Evolutionary conservation across 75 land plant species (phyloP).

Genomic region (Larix kaempferi): DNA sequence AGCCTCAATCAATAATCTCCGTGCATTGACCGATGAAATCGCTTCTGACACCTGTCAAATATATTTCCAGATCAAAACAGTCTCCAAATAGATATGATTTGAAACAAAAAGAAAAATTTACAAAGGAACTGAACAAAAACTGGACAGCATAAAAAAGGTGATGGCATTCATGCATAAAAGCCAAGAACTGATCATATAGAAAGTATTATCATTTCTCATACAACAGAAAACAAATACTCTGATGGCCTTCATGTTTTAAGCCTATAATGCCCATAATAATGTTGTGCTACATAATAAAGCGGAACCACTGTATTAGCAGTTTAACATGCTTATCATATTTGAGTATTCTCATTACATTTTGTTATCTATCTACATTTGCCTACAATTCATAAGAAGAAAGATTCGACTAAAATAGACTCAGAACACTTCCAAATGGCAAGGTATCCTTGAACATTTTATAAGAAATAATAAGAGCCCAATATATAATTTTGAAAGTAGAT

Average conservation of each 20-base stretch:
- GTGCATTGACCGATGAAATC: slow-evolving; percentile 43
- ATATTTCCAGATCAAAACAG: slow-evolving; percentile 7
- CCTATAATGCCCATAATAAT: not conserved
- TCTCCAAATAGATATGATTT: not conserved
- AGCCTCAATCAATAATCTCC: slow-evolving; percentile 82
- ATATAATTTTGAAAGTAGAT: too few relatives aligned
- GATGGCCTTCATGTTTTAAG: not conserved
- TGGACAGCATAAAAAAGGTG: not conserved
- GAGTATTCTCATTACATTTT: too few relatives aligned
- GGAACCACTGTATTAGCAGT: not conserved
- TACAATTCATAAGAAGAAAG: too few relatives aligned
- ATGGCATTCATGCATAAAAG: not conserved
- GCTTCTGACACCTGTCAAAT: slow-evolving; percentile 68
- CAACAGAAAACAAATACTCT: not conserved
- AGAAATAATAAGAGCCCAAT: too few relatives aligned
- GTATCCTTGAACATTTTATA: too few relatives aligned
- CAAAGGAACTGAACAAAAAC: not conserved
- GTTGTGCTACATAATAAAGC: not conserved
- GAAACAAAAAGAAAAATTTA: not conserved
- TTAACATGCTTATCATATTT: not conserved
- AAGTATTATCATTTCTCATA: not conserved
- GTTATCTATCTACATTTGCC: too few relatives aligned
- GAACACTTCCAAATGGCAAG: too few relatives aligned
- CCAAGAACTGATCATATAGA: not conserved
- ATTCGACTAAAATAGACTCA: too few relatives aligned